Percentiles rank a stretch among this genome's conserved stretches.
These are phyloP conservation scores for Hanseniaspora sp. DNA, from an alignment of 1,139 yeast genomes.

Conservation along the genomic window DNA sequence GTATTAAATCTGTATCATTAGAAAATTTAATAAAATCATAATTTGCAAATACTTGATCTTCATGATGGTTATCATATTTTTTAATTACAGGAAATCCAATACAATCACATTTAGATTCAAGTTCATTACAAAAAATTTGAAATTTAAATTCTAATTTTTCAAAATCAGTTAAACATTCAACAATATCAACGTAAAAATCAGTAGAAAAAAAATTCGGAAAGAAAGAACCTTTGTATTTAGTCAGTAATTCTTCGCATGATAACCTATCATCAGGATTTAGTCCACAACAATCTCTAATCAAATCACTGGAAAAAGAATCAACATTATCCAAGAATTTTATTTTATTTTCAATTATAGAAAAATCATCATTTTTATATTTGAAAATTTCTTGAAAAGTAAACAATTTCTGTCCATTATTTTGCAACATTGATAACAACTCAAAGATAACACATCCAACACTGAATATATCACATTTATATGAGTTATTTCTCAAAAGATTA, in stretches of 20 bases:
- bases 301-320: conserved; percentile 32
- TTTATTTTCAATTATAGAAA: conserved; percentile 38
- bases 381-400: conserved; percentile 80
- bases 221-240: conserved; percentile 38
- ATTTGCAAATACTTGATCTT: conserved; percentile 48
- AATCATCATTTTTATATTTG: conserved; percentile 64
- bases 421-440: conserved; percentile 47
- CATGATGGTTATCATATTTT: conserved; percentile 32
- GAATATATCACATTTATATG: conserved; percentile 57
- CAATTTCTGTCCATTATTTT: conserved; percentile 64
- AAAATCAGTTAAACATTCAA: conserved; percentile 41
- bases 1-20: not conserved
- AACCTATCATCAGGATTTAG: conserved; percentile 52
- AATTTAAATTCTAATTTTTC: conserved; percentile 26
- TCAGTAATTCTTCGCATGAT: conserved; percentile 44
- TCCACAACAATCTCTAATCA: conserved; percentile 53
- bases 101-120: conserved; percentile 15
- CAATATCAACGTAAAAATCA: conserved; percentile 44
- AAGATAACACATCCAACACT: conserved; percentile 87
- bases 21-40: not conserved
- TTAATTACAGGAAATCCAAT: conserved; percentile 1
- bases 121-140: conserved; percentile 22
- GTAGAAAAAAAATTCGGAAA: conserved; percentile 67
- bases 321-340: conserved; percentile 39
- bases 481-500: not conserved